Evolutionary conservation across 192 early-diverging fungal genomes (phyloP), one percentile per base, ranked within the genome.

Genomic region (Coemansia sp.): DNA sequence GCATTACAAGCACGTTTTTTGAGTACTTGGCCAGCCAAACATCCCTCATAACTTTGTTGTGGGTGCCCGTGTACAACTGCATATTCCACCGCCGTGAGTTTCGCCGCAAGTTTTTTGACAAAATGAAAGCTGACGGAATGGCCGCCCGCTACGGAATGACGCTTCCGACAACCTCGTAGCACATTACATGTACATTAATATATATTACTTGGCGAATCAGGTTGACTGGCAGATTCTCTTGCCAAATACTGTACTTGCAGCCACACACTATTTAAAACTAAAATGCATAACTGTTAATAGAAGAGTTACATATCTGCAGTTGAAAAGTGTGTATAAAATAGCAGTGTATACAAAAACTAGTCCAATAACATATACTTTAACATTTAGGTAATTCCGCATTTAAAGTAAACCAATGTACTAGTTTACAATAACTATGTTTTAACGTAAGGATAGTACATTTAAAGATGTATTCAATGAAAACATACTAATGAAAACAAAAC

Each of bases 61-160:
- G 58, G 0, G 53, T 58, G 0, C 76, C 76, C 0, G 65, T 63
- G 0, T 79, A 70, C 37, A 79, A 79, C 61, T 79, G 77, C 51
- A 63, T 79, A 14, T 73, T 74, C 31, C 46, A 74, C 44, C 58
- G 58, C 0, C 61, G 60, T 9, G 54, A 60, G 14, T 79, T 62
- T 40, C 48, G 62, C 44, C 40, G 52, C 26, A 9, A 18, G 49
- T 79, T 73, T 49, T 79, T 58, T 21, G 64, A 62, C 10, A 79
- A 79, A 31, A 79, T 79, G 77, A 23, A 50, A 15, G 57, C 67
- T 2, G 77, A 74, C 20, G 71, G 71, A 21, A 67, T 79, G 76
- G 56, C 65, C 3, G 40, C 76, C 14, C 20, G 63, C 23, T 79
- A 79, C 60, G 44, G 56, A 0, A 37, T 56, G 15, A 44, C 57